These are phyloP conservation scores for Globisporangium perplexum DNA, from an alignment of 352 stramenopile genomes.

Conservation along the genomic window DNA sequence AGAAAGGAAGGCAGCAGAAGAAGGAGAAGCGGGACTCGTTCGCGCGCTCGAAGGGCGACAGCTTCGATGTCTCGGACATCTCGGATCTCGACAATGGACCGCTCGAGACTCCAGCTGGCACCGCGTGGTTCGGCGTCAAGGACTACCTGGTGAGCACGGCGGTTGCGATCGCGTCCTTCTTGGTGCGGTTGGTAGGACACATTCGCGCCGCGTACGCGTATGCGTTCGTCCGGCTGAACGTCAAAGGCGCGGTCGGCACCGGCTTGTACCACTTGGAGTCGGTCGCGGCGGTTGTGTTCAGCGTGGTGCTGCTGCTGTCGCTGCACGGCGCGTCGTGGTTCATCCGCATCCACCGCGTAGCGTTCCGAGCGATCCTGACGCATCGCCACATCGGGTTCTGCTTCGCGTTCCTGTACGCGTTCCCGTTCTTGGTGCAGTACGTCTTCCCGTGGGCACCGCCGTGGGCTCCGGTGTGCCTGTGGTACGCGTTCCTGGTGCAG, in stretches of 20 bases:
- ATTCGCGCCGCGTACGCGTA: slow-evolving; percentile 8
- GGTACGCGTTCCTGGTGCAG: slow-evolving; percentile 88
- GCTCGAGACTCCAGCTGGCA: neutral
- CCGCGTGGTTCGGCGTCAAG: neutral
- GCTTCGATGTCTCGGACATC: slow-evolving; percentile 22
- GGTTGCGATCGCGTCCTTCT: neutral
- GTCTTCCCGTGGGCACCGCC: slow-evolving; percentile 85
- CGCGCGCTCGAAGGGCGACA: slow-evolving; percentile 28
- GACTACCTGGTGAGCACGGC: neutral
- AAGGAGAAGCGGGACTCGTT: slow-evolving; percentile 58
- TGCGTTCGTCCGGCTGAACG: slow-evolving; percentile 20
- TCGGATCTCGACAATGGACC: slow-evolving; percentile 11
- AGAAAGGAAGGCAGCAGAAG: slow-evolving; percentile 25
- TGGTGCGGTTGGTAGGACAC: neutral
- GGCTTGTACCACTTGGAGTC: slow-evolving; percentile 58
- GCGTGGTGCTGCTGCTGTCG: slow-evolving; percentile 57
- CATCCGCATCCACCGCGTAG: slow-evolving; percentile 72
- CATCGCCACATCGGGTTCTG: slow-evolving; percentile 85
- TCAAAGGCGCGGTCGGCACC: slow-evolving; percentile 34
- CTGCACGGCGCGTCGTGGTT: slow-evolving; percentile 71
- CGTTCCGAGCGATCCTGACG: slow-evolving; percentile 77
- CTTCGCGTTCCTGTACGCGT: slow-evolving; percentile 85
- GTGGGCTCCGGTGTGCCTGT: slow-evolving; percentile 85
- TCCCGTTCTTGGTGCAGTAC: slow-evolving; percentile 83
- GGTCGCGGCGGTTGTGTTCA: slow-evolving; percentile 59